phyloP scores from a whole-genome alignment of 441 rosid species.

The Eruca vesicaria region DNA sequence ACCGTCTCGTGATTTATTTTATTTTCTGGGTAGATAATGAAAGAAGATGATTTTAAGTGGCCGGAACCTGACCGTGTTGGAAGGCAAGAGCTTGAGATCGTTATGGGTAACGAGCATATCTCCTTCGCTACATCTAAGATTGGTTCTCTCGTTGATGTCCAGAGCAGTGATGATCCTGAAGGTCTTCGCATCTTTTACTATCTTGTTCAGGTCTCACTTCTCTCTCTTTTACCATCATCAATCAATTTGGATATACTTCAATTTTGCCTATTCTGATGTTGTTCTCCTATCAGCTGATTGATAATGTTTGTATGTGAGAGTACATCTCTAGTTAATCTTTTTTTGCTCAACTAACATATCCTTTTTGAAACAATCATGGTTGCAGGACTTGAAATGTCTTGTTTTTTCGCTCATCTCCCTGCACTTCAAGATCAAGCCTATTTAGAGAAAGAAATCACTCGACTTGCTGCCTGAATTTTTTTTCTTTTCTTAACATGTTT shows the following conservation, averaged over 20 bases:
- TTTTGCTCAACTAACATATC: neutral
- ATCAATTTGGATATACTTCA: neutral
- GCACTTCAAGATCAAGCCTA: conserved; percentile 98
- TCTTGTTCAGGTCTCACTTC: conserved; percentile 93
- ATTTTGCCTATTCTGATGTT: neutral
- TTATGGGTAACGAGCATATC: conserved; percentile 95
- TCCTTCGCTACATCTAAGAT: conserved; percentile 94
- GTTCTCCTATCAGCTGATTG: neutral
- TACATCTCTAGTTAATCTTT: neutral
- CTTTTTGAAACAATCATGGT: conserved; percentile 25
- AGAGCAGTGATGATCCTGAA: conserved; percentile 88
- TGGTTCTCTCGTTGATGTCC: conserved; percentile 93
- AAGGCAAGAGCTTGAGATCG: conserved; percentile 91
- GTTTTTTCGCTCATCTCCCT: conserved; percentile 95
- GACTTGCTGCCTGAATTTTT: conserved; percentile 1
- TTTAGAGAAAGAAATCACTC: conserved; percentile 37
- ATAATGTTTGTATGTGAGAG: neutral
- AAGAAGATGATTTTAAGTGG: conserved; percentile 97
- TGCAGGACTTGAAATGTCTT: conserved; percentile 97
- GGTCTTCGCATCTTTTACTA: conserved; percentile 94
- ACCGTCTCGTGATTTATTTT: neutral
- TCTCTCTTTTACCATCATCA: neutral
- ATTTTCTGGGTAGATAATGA: conserved; percentile 60
- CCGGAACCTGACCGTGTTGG: conserved; percentile 96
- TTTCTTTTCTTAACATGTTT: conserved; percentile 5